Base-by-base conservation (phyloP, 805 yeast genomes). In the Yarrowia porcina region DNA sequence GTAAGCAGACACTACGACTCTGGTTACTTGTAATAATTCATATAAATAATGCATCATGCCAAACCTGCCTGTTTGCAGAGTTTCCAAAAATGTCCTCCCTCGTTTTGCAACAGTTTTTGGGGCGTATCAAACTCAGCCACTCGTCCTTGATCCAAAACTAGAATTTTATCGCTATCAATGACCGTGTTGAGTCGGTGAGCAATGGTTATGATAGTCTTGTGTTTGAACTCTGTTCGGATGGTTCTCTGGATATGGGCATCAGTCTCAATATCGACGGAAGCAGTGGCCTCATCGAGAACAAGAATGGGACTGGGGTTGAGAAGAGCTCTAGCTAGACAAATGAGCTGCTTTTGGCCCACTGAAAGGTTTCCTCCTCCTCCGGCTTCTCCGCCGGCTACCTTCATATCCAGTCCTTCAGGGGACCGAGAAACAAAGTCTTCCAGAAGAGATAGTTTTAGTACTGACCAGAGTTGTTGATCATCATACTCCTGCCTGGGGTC, bases 141-240 rank as follows among this genome's bases (percentile, higher is more conserved):
- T 65, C 77, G 77, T 13, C 96, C 96, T 33, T 77, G 74, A 41
- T 88, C 92, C 59, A 90, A 76, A 1, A 88, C 90, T 63, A 89
- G 74, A 25, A 90, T 86, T 65, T 82, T 80, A 70, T 90, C 96
- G 67, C 87, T 85, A 69, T 89, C 94, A 83, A 89, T 75, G 57
- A 89, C 84, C 0, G 96, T 89, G 67, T 89, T 89, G 57, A 89
- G 77, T 69, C 96, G 80, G 72, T 89, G 96, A 0, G 96, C 96
- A 69, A 89, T 90, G 0, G 96, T 88, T 65, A 89, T 73, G 65
- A 90, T 88, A 0, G 96, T 90, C 68, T 86, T 81, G 65, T 86
- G 83, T 35, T 74, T 78, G 72, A 89, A 89, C 67, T 83, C 85
- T 2, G 74, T 70, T 63, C 93, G 77, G 57, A 89, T 88, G 0